A percentile compares a stretch with the other conserved stretches of the same genome.
These are phyloP conservation scores for Monosporozyma yasuniensis DNA, from an alignment of 805 yeast species.

Conservation along the genomic window DNA sequence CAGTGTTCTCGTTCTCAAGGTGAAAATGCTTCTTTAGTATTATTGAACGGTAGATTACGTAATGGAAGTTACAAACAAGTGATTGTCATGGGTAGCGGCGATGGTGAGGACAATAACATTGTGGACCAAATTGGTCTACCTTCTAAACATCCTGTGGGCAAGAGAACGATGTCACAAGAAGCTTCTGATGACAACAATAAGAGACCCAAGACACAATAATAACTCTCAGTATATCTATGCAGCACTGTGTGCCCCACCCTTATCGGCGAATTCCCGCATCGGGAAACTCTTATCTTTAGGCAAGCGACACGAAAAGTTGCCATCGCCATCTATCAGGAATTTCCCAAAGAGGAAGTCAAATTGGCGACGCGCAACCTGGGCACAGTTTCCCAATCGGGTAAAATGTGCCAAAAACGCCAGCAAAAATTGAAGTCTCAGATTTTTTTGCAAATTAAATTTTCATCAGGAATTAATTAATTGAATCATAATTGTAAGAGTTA, in stretches of 20 bases:
- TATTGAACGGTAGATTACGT: conserved; percentile 68
- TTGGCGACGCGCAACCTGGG: neutral
- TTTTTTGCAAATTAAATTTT: too few species aligned
- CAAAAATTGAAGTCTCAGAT: neutral
- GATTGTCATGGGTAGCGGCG: conserved; percentile 44
- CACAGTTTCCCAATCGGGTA: neutral
- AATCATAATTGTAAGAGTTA: too few species aligned
- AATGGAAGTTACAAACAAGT: conserved; percentile 72
- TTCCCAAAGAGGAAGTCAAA: neutral
- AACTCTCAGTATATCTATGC: too few species aligned
- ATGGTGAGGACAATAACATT: conserved; percentile 27
- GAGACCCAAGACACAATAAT: neutral
- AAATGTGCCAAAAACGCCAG: neutral
- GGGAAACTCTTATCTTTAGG: neutral
- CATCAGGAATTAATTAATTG: too few species aligned
- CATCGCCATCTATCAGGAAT: neutral
- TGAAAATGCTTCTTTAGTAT: conserved; percentile 51
- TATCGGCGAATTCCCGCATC: neutral
- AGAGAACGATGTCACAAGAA: neutral
- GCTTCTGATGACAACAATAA: neutral
- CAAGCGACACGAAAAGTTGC: neutral
- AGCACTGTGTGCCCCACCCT: neutral
- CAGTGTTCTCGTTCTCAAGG: conserved; percentile 52
- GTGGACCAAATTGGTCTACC: conserved; percentile 14
- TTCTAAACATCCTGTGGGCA: neutral